These are phyloP conservation scores for Lodderomyces beijingensis DNA, from an alignment of 1,139 yeast species.

Conservation along the genomic window DNA sequence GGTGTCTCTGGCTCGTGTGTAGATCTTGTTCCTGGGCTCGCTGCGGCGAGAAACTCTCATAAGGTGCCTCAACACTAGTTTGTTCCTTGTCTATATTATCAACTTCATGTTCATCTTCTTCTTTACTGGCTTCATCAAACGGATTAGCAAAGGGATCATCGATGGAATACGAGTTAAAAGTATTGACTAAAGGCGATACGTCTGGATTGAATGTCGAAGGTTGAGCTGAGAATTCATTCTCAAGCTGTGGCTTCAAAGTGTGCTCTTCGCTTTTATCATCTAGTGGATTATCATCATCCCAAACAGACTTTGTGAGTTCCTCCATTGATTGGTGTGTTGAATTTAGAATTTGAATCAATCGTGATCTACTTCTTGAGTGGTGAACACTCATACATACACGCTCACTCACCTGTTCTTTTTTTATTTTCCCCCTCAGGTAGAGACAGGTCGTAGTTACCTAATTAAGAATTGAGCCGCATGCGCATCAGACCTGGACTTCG, in stretches of 20 bases:
- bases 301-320: slow-evolving; percentile 34
- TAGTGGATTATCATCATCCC: slow-evolving; percentile 31
- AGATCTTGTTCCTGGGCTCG: slow-evolving; percentile 14
- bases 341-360: no score
- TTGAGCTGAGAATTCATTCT: no score
- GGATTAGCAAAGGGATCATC: slow-evolving; percentile 17
- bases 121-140: slow-evolving; percentile 2
- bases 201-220: slow-evolving; percentile 12
- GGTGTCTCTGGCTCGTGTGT: slow-evolving; percentile 30
- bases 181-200: slow-evolving; percentile 17
- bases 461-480: no score
- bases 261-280: no score
- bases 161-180: slow-evolving; percentile 23
- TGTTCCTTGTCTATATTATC: slow-evolving; percentile 20
- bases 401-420: no score
- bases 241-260: no score
- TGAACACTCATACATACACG: no score
- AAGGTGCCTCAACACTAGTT: background rate
- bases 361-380: no score
- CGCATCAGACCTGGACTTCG: no score
- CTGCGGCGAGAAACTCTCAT: background rate
- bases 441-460: no score
- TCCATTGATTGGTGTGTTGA: no score
- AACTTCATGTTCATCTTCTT: slow-evolving; percentile 12
- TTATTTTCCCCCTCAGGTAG: no score